These are phyloP conservation scores for Graphilbum ipis-grandicollis DNA, from an alignment of 2,329 filamentous ascomycete species.

Conservation along the genomic window DNA sequence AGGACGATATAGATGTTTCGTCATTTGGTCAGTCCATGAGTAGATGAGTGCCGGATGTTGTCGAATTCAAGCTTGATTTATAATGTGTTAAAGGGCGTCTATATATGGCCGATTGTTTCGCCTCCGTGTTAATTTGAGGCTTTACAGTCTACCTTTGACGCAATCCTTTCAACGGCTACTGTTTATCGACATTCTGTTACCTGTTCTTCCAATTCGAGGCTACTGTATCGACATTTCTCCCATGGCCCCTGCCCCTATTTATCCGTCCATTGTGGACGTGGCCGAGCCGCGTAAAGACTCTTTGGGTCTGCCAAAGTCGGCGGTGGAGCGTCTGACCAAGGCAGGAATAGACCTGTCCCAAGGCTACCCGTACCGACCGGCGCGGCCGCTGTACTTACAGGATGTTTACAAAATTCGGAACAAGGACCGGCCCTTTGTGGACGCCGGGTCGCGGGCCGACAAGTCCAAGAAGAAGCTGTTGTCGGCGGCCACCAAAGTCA, in stretches of 20 bases:
- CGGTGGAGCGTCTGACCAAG: conserved; percentile 43
- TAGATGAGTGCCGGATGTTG: no score
- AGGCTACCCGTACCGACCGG: conserved; percentile 55
- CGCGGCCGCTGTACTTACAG: conserved; percentile 49
- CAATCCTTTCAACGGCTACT: no score
- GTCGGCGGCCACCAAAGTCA: conserved; percentile 43
- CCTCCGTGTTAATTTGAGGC: no score
- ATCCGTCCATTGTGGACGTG: conserved; percentile 44
- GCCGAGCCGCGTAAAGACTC: conserved; percentile 45
- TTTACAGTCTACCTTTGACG: no score
- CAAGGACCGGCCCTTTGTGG: conserved; percentile 34
- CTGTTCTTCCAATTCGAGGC: background rate
- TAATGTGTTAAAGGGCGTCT: no score
- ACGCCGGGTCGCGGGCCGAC: conserved; percentile 47
- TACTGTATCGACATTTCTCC: no score
- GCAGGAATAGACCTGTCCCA: conserved; percentile 51
- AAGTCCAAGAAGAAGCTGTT: conserved; percentile 44
- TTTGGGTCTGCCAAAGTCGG: conserved; percentile 39
- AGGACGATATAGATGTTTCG: no score
- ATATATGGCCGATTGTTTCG: no score
- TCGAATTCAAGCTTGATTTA: no score
- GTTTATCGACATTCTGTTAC: background rate
- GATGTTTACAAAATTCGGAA: conserved; percentile 51
- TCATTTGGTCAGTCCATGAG: no score
- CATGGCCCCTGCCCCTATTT: conserved; percentile 41